Evolutionary conservation across 1,284 basidiomycete genomes (phyloP), one percentile per base, ranked within the genome.

Genomic region (Hemileia vastatrix): DNA sequence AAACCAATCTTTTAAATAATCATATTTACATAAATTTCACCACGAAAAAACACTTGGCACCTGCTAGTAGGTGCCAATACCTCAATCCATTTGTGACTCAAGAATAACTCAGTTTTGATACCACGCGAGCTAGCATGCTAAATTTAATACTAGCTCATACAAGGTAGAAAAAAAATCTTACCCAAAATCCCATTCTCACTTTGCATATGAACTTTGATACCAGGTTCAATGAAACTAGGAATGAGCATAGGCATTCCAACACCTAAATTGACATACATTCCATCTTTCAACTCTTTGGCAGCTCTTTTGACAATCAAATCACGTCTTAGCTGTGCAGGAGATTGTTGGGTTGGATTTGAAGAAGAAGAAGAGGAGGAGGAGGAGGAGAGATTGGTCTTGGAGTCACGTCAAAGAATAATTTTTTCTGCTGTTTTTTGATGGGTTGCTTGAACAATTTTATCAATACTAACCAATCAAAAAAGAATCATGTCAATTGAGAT

Each of bases 181-280:
- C 72, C 91, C 67, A 96, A 80, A 66, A 95, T 87, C 64, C 91
- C 91, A 71, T 96, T 96, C 81, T 96, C 91, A 71, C 88, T 90
- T 77, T 96, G 92, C 71, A 93, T 76, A 87, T 89, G 92, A 43
- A 95, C 89, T 58, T 83, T 83, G n/a, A 89, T 84, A 55, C 84
- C 87, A 54, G 84, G 81, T 51, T 83, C 82, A 57, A 92, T 76
- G 77, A 87, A 87, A 75, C 89, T 84, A 6, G 91, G 89, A 15
- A 92, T 88, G 11, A 95, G 82, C 23, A 89, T 94, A n/a, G 92
- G 91, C 85, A 95, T 95, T 33, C 91, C 91, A 54, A 81, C 78
- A 27, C 78, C 72, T 36, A 88, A 82, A 70, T 84, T 85, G 63
- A 82, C 81, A 70, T 92, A 88, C 79, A 83, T 89, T 3, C 92